Percentiles rank a stretch among this genome's conserved stretches.
These are phyloP conservation scores for Aureobasidium sp. DNA, from an alignment of 2,329 filamentous ascomycete species.

Conservation along the genomic window DNA sequence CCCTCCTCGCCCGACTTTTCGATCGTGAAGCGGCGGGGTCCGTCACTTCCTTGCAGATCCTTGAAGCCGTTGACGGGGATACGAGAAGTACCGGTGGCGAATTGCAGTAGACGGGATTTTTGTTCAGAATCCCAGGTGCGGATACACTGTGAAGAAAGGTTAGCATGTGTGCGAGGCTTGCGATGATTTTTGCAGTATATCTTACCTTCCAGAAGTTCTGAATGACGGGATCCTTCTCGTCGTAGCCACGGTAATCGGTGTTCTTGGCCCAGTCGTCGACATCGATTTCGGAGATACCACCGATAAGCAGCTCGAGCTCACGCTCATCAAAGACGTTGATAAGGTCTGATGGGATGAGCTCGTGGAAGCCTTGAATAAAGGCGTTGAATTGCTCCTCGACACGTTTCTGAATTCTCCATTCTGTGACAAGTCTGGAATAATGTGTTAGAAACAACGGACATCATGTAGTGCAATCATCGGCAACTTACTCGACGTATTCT, in stretches of 20 bases:
- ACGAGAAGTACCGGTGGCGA: conserved; percentile 92
- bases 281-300: conserved; percentile 98
- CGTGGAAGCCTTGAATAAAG: conserved; percentile 94
- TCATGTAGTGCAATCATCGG: too few species aligned
- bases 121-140: conserved; percentile 96
- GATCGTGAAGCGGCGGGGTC: conserved; percentile 90
- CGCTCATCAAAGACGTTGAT: conserved; percentile 99
- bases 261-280: conserved; percentile 99
- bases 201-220: conserved; percentile 91
- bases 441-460: conserved; percentile 11
- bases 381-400: conserved; percentile 98
- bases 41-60: conserved; percentile 93
- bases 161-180: conserved; percentile 15
- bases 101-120: conserved; percentile 91
- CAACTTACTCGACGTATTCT: conserved; percentile 82
- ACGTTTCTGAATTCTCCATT: conserved; percentile 98
- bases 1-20: conserved; percentile 89
- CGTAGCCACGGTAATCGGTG: conserved; percentile 97
- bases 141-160: conserved; percentile 49
- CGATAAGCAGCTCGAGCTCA: conserved; percentile 90
- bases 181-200: neutral
- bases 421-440: conserved; percentile 66
- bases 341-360: conserved; percentile 89
- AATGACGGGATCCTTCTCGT: conserved; percentile 93
- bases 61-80: conserved; percentile 99